Evolutionary conservation across 192 early-diverging fungal genomes (phyloP), one percentile per base, ranked within the genome.

Genomic region (Umbelopsis vinacea): DNA sequence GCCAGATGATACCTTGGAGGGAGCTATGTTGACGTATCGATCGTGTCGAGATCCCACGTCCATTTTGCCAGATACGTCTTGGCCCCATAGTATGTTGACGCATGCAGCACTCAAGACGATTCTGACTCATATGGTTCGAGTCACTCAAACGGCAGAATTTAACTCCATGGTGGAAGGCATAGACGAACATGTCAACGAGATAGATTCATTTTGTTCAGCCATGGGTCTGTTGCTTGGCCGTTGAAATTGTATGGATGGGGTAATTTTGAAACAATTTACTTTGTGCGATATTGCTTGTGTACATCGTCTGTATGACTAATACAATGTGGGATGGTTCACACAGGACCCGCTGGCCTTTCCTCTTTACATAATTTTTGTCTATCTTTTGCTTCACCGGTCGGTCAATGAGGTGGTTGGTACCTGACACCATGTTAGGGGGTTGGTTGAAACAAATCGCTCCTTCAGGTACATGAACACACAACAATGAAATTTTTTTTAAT

Each of bases 171-270:
- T 63, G 0, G 57, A 63, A 19, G 57, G 57, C 14, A 37, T 63
- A 19, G 57, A 33, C 7, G 57, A 63, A 17, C 29, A 63, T 63
- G 15, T 26, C 2, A 35, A 63, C 15, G 57, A 63, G n/a, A 14
- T 63, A 8, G 57, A 63, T 63, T 63, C 57, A 37, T 63, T 63
- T 38, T 63, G 57, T 19, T 63, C 57, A 0, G 57, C 57, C 26
- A 63, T 63, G 57, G 57, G 29, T 0, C 9, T 26, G 2, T 37
- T 63, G 57, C 57, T 19, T 17, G 23, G 53, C 6, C n/a, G 53
- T 26, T 4, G 23, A 22, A 24, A 26, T 26, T 26, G 53, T n/a
- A n/a, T n/a, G n/a, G n/a, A n/a, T 43, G 40, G 11, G 40, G 2
- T 12, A 1, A 12, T 6, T n/a, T 43, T 43, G 40, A 43, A 43